These are phyloP conservation scores for Biancaea sappan DNA, from an alignment of 306 rosid species.

Conservation along the genomic window DNA sequence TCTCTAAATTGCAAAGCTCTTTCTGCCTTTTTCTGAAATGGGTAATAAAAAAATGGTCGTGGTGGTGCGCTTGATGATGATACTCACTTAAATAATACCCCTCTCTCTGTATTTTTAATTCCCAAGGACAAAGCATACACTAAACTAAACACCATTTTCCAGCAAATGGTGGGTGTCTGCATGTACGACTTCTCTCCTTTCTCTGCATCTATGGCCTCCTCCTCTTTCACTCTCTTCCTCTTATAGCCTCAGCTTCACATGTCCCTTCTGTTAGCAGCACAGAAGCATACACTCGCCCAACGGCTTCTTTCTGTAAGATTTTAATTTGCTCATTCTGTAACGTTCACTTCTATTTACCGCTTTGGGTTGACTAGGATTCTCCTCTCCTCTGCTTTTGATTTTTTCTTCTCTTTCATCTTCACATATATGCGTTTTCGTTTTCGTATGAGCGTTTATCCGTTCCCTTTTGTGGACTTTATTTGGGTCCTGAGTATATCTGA, in stretches of 20 bases:
- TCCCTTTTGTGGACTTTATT: constrained; percentile 23
- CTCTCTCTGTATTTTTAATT: constrained; percentile 26
- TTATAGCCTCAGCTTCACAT: constrained; percentile 4
- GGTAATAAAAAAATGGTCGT: constrained; percentile 27
- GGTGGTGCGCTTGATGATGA: constrained; percentile 41
- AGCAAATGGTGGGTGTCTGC: constrained; percentile 48
- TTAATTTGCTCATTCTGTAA: constrained; percentile 38
- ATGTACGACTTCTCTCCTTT: constrained; percentile 37
- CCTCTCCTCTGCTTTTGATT: constrained; percentile 12
- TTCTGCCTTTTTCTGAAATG: constrained; percentile 16
- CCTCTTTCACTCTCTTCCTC: constrained; percentile 3
- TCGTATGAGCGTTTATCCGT: constrained; percentile 18
- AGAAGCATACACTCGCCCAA: constrained; percentile 25
- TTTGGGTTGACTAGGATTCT: constrained; percentile 42
- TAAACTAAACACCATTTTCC: constrained; percentile 44
- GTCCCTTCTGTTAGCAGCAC: constrained; percentile 4
- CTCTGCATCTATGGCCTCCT: constrained; percentile 34
- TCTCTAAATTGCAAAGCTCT: constrained; percentile 7
- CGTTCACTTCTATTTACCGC: constrained; percentile 36
- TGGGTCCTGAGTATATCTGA: background rate
- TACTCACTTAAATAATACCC: constrained; percentile 26
- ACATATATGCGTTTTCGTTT: background rate
- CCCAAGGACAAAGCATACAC: constrained; percentile 14
- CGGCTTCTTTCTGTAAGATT: constrained; percentile 34
- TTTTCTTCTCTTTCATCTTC: constrained; percentile 1